Evolutionary conservation across 2,329 filamentous ascomycete species (phyloP), one percentile per base, ranked within the genome.

Genomic region (Graphium sp.): DNA sequence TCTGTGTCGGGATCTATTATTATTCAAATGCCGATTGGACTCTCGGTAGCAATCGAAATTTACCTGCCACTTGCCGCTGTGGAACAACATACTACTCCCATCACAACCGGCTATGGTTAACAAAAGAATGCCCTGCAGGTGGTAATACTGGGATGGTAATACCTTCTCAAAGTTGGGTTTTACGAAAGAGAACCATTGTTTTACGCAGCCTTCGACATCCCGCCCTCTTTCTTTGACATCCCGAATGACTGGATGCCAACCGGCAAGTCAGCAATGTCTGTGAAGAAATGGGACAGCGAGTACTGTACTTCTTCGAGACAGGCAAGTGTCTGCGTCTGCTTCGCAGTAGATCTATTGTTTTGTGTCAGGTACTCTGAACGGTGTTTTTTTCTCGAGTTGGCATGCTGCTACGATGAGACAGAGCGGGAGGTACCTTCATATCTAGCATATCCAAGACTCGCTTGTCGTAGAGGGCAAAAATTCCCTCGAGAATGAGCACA

Each of bases 151-250:
- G n/a, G 22, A 16, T 13, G 11, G 7, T 13, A 42, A 31, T 44
- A 64, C 66, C 52, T 78, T 82, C 49, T 87, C 79, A 43, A 91
- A 95, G 45, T 95, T 95, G 4, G 89, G 89, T 53, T 98, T 98
- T 24, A 98, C 89, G 47, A 80, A 98, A 8, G 58, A 60, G 48
- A 95, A 94, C 89, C 89, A 98, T 50, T 98, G 89, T 52, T 95
- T 95, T 49, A 98, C 85, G 44, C 85, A 87, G 22, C 89, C 89
- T 46, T 94, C 80, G 32, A 95, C 79, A 44, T 93, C 87, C 45
- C 89, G 70, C 4, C 81, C 87, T 43, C 89, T 74, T 42, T 93
- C 82, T 41, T 72, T 72, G 14, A 95, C 82, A 53, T 98, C 89
- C 44, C 89, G 78, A 21, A 83, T 58, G 39, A 91, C 78, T 84